A percentile compares a stretch with the other conserved stretches of the same genome.
These are phyloP conservation scores for Monosporascus sp. DNA, from an alignment of 2,329 filamentous ascomycete genomes.

Conservation along the genomic window DNA sequence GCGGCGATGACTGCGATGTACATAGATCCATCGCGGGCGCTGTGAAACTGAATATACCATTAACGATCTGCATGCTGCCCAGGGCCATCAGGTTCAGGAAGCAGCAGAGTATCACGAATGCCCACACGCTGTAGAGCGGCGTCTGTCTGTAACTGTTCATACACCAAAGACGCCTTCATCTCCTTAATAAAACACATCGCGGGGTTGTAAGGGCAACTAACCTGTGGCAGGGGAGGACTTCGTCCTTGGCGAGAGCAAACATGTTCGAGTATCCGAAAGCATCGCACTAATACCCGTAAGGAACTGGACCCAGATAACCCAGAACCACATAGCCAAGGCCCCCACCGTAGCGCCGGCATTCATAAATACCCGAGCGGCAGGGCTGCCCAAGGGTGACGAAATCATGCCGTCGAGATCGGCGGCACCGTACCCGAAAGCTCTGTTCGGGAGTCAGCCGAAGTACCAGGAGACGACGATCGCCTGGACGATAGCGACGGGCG, in stretches of 20 bases:
- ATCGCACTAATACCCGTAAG: conserved; percentile 61
- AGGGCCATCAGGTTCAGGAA: conserved; percentile 47
- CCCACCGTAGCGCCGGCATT: conserved; percentile 53
- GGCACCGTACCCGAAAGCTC: conserved; percentile 60
- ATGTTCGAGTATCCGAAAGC: conserved; percentile 59
- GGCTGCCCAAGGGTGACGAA: conserved; percentile 52
- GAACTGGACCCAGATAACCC: conserved; percentile 58
- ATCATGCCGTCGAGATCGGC: conserved; percentile 53
- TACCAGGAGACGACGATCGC: conserved; percentile 55
- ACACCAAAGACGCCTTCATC: conserved; percentile 22
- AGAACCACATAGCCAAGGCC: conserved; percentile 57
- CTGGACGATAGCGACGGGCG: conserved; percentile 53
- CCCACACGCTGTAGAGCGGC: conserved; percentile 59
- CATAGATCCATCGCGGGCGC: conserved; percentile 45
- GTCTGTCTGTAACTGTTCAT: conserved; percentile 51
- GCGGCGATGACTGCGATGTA: conserved; percentile 58
- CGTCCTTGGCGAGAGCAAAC: conserved; percentile 55
- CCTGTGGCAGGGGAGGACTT: conserved; percentile 55
- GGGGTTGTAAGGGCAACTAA: conserved; percentile 22
- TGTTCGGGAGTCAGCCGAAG: conserved; percentile 57
- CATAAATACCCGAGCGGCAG: conserved; percentile 54
- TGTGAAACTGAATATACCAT: conserved; percentile 47
- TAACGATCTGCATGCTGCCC: conserved; percentile 44
- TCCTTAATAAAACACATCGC: not conserved
- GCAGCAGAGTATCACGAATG: conserved; percentile 53